phyloP scores from a whole-genome alignment of 1,284 basidiomycete species.

The Leccinum fuscescens region DNA sequence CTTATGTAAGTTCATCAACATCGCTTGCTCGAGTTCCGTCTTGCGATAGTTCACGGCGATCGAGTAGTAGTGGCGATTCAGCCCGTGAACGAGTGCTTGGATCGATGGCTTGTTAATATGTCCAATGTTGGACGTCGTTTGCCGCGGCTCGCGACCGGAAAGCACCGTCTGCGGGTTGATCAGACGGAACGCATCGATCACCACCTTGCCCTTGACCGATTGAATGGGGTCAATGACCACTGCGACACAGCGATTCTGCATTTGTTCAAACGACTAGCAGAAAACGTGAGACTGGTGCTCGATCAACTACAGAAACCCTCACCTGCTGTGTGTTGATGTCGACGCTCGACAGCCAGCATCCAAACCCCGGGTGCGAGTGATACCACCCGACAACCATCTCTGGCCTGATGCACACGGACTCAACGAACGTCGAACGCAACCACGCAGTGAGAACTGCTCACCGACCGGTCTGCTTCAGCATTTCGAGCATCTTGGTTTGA shows the following conservation, averaged over 20 bases:
- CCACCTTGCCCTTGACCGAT: constrained; percentile 97
- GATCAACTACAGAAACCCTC: constrained; percentile 26
- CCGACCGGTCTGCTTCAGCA: constrained; percentile 99
- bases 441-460: constrained; percentile 32
- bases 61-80: constrained; percentile 96
- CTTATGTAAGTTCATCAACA: constrained; percentile 98
- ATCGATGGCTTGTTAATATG: constrained; percentile 99
- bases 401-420: constrained; percentile 53
- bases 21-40: constrained; percentile 95
- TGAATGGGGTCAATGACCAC: constrained; percentile 99
- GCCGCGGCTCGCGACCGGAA: constrained; percentile 91
- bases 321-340: constrained; percentile 99
- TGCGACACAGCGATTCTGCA: constrained; percentile 93
- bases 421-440: constrained; percentile 1
- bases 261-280: constrained; percentile 90
- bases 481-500: constrained; percentile 98
- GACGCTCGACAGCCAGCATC: constrained; percentile 98
- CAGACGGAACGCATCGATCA: constrained; percentile 98
- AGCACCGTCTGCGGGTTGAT: constrained; percentile 87
- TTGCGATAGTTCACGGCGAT: constrained; percentile 96
- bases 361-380: constrained; percentile 99
- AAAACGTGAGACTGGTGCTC: constrained; percentile 11
- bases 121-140: constrained; percentile 98
- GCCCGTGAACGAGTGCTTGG: constrained; percentile 92
- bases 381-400: constrained; percentile 99